phyloP scores from a whole-genome alignment of 202 grass and related monocot genomes.

The Elaeis oleifera region DNA sequence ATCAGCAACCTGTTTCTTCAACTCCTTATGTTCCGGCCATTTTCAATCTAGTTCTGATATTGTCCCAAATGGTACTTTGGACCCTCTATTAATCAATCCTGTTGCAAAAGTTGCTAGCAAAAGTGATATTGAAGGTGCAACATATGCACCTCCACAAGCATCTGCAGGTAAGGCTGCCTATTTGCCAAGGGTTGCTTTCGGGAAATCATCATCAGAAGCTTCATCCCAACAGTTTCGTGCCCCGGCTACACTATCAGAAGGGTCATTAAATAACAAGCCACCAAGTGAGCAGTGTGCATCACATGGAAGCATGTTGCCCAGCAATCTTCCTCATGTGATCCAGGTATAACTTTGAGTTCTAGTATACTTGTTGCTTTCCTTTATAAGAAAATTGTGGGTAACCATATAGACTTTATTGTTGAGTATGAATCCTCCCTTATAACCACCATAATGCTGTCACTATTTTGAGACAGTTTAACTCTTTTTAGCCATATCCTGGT shows the following conservation, averaged over 20 bases:
- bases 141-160: constrained; percentile 24
- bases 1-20: constrained; percentile 37
- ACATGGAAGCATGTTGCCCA: constrained; percentile 15
- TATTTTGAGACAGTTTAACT: too few species aligned
- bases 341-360: constrained; percentile 27
- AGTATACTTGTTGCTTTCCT: too few species aligned
- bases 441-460: too few species aligned
- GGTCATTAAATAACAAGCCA: constrained; percentile 26
- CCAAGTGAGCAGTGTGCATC: constrained; percentile 26
- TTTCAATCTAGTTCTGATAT: constrained; percentile 45
- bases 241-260: constrained; percentile 34
- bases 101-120: constrained; percentile 30
- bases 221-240: too few species aligned
- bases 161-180: constrained; percentile 33
- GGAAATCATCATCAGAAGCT: constrained; percentile 16
- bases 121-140: constrained; percentile 28
- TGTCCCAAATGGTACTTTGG: constrained; percentile 30
- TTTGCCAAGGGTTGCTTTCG: constrained; percentile 23
- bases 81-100: constrained; percentile 24
- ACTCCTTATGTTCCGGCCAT: constrained; percentile 43
- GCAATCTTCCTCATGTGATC: constrained; percentile 8
- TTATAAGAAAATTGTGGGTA: too few species aligned
- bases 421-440: too few species aligned
- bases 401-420: too few species aligned
- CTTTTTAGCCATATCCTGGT: too few species aligned